Evolutionary conservation across 257 asterid genomes (phyloP), one percentile per base, ranked within the genome.

Genomic region (Solanum sejunctum): DNA sequence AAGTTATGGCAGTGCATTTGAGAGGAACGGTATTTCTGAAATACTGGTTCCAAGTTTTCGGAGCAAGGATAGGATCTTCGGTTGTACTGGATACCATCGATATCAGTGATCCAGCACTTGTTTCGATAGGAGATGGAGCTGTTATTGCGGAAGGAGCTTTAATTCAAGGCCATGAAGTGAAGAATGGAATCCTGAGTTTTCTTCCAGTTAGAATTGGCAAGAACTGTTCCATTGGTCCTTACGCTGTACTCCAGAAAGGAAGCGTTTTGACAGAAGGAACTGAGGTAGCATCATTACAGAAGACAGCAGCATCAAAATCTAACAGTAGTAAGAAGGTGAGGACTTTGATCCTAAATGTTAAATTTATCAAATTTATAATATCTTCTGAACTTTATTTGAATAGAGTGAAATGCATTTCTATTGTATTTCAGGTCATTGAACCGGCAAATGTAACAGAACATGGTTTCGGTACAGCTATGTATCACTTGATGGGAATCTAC

Each of bases 131-230:
- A 86, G 92, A 92, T 54, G 92, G 89, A 84, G 83, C 84, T 51
- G 94, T 91, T 45, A 73, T 93, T 36, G 94, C 97, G 16, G 97
- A 93, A 89, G 97, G 97, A 79, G 94, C 89, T 8, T 84, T 91
- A 80, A n/a, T 93, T 52, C 97, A 93, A 60, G 86, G 97, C 66
- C 97, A 93, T 80, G 93, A 93, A 86, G 93, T 93, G 75, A 91
- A 85, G 86, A 91, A 91, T 52, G 95, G 94, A 28, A 81, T 87
- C 85, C 47, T 93, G 80, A 91, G 95, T 83, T 92, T 93, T 56
- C 91, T 56, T 39, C 94, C 96, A 26, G 82, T 92, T 61, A 89
- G 91, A 88, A 93, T 93, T 9, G 97, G 97, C 20, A 89, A 86
- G 75, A 81, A 84, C 58, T 92, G 90, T 52, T 85, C 92, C 0